Conservation (phyloP, 202 grass and related monocot genomes). For the Musa balbisiana region DNA sequence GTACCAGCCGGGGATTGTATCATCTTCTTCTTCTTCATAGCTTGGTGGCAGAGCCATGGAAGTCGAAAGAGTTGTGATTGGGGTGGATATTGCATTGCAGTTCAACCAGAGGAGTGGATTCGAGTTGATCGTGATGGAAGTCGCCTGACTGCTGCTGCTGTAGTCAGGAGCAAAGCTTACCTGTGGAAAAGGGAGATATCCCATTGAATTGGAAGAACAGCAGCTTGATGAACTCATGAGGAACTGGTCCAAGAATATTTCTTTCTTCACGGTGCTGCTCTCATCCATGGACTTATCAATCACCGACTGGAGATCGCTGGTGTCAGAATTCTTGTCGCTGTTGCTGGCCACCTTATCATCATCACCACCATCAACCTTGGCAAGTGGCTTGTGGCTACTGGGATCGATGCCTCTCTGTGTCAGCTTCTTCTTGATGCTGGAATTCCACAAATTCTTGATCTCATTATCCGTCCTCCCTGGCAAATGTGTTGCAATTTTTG, state of each 20-base stretch:
- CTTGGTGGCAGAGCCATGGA: slow-evolving; percentile 29
- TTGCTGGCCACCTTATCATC: slow-evolving; percentile 32
- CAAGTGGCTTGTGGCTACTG: slow-evolving; percentile 53
- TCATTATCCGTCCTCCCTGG: slow-evolving; percentile 92
- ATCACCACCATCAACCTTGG: slow-evolving; percentile 22
- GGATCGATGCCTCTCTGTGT: slow-evolving; percentile 53
- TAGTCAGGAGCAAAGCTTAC: slow-evolving; percentile 30
- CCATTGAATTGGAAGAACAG: slow-evolving; percentile 34
- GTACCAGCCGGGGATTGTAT: slow-evolving; percentile 17
- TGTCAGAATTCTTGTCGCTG: slow-evolving; percentile 48
- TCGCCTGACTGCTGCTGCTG: not conserved
- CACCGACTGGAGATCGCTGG: slow-evolving; percentile 33
- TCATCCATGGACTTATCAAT: slow-evolving; percentile 36
- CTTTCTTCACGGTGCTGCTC: slow-evolving; percentile 42
- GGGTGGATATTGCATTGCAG: slow-evolving; percentile 38
- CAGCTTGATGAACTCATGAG: slow-evolving; percentile 42
- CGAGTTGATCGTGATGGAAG: slow-evolving; percentile 7
- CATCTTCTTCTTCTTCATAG: slow-evolving; percentile 17
- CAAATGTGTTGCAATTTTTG: slow-evolving; percentile 75
- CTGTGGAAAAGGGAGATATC: slow-evolving; percentile 52
- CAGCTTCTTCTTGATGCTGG: slow-evolving; percentile 77
- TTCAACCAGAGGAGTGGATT: slow-evolving; percentile 46
- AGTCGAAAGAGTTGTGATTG: slow-evolving; percentile 36
- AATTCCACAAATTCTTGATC: slow-evolving; percentile 97
- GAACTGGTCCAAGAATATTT: slow-evolving; percentile 46